Evolutionary conservation across 2,329 filamentous ascomycete species (phyloP).

Genomic region (Grosmannia penicillata): DNA sequence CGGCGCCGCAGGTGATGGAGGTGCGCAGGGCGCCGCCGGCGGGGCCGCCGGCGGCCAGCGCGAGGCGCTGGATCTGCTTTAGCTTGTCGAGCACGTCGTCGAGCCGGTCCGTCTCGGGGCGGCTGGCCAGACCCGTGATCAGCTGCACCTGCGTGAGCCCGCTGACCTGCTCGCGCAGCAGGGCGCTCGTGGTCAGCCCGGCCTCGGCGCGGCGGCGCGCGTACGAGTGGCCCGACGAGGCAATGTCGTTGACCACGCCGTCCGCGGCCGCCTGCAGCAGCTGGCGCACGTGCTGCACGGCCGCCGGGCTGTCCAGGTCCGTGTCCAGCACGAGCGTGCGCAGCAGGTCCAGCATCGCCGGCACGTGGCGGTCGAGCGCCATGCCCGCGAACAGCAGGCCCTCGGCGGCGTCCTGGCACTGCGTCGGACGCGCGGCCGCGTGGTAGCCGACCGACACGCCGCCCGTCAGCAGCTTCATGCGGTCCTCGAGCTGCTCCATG

Average conservation of each 20-base stretch:
- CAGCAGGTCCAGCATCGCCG: conserved; percentile 79
- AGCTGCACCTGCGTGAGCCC: conserved; percentile 86
- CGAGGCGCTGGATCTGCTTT: conserved; percentile 69
- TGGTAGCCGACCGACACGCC: conserved; percentile 78
- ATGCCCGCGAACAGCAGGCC: conserved; percentile 75
- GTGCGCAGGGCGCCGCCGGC: conserved; percentile 52
- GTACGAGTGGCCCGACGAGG: conserved; percentile 76
- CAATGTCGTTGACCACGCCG: conserved; percentile 82
- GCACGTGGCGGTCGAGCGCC: conserved; percentile 78
- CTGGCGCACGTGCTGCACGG: conserved; percentile 69
- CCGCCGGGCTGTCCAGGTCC: conserved; percentile 73
- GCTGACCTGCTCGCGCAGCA: conserved; percentile 67
- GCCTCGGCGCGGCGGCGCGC: conserved; percentile 75
- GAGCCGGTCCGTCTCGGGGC: conserved; percentile 49
- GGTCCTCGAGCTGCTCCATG: conserved; percentile 90
- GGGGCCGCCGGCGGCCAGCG: conserved; percentile 33
- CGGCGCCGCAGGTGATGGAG: conserved; percentile 72
- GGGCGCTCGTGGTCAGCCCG: conserved; percentile 55
- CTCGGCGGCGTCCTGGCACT: conserved; percentile 58
- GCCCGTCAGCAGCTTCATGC: conserved; percentile 92
- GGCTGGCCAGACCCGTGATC: conserved; percentile 62
- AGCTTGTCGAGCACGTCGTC: conserved; percentile 67
- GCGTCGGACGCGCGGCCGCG: conserved; percentile 60
- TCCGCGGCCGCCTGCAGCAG: conserved; percentile 76
- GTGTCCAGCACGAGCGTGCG: conserved; percentile 71